Evolutionary conservation across 139 green algal genomes (phyloP).

Genomic region (Chlamydomonas incerta): DNA sequence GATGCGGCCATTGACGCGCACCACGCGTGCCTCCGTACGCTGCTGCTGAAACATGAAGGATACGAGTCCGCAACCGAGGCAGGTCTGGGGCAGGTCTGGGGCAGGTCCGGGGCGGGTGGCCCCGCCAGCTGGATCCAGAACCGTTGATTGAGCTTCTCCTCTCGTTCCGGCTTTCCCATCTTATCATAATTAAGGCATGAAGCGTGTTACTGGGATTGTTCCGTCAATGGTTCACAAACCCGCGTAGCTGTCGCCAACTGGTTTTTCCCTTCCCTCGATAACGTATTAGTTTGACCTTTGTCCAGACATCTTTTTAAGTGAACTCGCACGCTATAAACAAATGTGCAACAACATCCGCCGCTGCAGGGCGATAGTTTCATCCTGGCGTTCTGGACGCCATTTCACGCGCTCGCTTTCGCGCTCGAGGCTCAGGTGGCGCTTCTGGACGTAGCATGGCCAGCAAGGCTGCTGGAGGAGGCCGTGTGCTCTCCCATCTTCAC

Average conservation of each 20-base stretch:
- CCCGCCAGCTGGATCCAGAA: too few relatives aligned
- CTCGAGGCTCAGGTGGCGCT: background rate
- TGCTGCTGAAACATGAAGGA: slow-evolving; percentile 1
- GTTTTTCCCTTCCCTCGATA: background rate
- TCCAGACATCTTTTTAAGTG: too few relatives aligned
- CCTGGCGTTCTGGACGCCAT: background rate
- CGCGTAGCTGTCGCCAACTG: background rate
- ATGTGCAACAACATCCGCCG: too few relatives aligned
- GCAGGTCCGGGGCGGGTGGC: background rate
- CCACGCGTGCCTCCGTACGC: background rate
- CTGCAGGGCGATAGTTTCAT: slow-evolving; percentile 31
- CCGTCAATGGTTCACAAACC: background rate
- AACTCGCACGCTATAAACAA: too few relatives aligned
- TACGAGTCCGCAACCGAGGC: slow-evolving; percentile 38
- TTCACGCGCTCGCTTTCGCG: slow-evolving; percentile 14
- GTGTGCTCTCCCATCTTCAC: background rate
- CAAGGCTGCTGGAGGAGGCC: background rate
- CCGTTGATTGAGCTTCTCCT: too few relatives aligned
- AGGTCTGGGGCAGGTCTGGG: background rate
- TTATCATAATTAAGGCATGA: background rate
- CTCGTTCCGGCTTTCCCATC: too few relatives aligned
- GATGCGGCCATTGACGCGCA: background rate
- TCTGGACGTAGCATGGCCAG: slow-evolving; percentile 2
- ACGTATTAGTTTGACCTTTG: too few relatives aligned
- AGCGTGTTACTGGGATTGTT: background rate